Base-by-base conservation (phyloP, 805 yeast genomes). In the Zygotorulaspora chibaensis region DNA sequence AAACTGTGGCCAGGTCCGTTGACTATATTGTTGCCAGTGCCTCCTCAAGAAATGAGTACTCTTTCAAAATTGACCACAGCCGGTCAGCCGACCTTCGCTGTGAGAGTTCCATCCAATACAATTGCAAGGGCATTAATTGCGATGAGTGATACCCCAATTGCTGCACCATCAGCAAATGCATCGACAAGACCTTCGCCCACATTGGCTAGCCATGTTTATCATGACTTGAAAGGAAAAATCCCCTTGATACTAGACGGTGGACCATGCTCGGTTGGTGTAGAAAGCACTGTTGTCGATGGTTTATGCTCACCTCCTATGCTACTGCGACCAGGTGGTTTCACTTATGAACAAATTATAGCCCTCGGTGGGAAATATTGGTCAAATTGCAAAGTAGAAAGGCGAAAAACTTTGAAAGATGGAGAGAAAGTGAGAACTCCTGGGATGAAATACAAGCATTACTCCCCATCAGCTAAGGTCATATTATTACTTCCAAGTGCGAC, bases 141-240 rank as follows among this genome's bases (percentile, higher is more conserved):
- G 1, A 58, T 86, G 10, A 79, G 95, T 43, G 93, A 89, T 53
- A 77, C 85, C 1, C 98, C 99, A 1, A 67, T 93, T 30, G 99
- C 99, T 1, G 99, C 99, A 0, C 99, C 99, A 0, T 87, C 96
- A 1, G 99, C 99, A 2, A 93, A 93, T 65, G 91, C 96, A 1
- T 88, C 96, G 1, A 93, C 99, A 0, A 71, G 88, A 41, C 99
- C 99, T 1, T 85, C 96, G 15, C 96, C 98, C 1, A 93, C 99
- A 0, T 59, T 74, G 28, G 98, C 99, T 0, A 66, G 74, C 8
- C 99, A 93, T 62, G 99, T 93, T 0, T 77, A 68, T 54, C 79
- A 80, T 57, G 99, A 93, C 60, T 66, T 93, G 43, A 59, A 84
- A 1, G 91, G 89, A 0, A 79, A 75, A 50, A 87, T 93, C 11